Base-by-base conservation (phyloP, 306 rosid genomes). In the Casuarina equisetifolia region DNA sequence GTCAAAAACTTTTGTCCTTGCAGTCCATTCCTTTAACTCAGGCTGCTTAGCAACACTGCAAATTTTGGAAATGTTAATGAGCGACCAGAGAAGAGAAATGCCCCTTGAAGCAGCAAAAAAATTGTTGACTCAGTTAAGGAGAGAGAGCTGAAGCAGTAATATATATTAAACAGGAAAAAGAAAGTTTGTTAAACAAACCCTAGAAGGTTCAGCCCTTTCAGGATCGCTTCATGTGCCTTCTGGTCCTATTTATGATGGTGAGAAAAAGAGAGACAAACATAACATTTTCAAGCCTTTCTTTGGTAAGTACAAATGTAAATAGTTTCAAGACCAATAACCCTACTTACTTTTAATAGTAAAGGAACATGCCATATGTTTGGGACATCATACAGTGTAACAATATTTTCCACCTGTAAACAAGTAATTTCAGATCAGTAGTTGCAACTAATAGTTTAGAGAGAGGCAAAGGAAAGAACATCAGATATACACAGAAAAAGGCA, bases 321-420 rank as follows among this genome's bases (percentile, higher is more conserved):
- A 73, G 68, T 6, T 70, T 73, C 43, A 53, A 42, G 59, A 36
- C 69, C 5, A 50, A 80, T 57, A 9, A 39, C 71, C 80, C 61
- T 50, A 82, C 94, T 81, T 82, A 96, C 99, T 85, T 83, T 88
- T 85, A 96, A 76, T 49, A 96, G 94, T 82, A 96, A 66, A 75
- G 99, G 99, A 82, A 96, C 83, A 79, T 90, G 97, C 99, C 99
- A 96, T 61, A 96, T 96, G 83, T 96, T 96, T 76, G 98, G 91
- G 80, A 96, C 99, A 59, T 96, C 99, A 75, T 91, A 92, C 45
- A 96, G 96, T 72, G 96, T 90, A 67, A 96, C 84, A 55, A 96
- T 87, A 73, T 91, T 90, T 20, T 92, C 88, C 46, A 77, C 83
- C 99, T 95, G 92, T 79, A 85, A 76, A 80, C 20, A 76, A 74